These are phyloP conservation scores for Hypholoma fasciculare DNA, from an alignment of 768 basidiomycete species.

Conservation along the genomic window DNA sequence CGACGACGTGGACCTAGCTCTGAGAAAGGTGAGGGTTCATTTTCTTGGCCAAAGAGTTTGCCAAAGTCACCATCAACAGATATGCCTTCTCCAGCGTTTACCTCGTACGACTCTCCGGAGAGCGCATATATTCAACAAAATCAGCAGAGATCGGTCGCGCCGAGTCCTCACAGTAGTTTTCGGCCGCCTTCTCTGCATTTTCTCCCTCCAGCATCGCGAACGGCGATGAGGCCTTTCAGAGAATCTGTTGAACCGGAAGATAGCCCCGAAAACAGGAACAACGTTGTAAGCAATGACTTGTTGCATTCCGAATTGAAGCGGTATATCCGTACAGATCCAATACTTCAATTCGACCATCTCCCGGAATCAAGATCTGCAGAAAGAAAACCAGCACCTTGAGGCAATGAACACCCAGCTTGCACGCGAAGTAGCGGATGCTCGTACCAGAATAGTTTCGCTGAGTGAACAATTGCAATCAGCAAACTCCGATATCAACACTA, in stretches of 20 bases:
- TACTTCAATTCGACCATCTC: background rate
- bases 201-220: background rate
- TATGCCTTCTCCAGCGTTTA: slow-evolving; percentile 7
- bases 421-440: slow-evolving; percentile 13
- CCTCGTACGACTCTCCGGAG: slow-evolving; percentile 13
- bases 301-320: background rate
- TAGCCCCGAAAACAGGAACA: background rate
- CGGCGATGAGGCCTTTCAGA: background rate
- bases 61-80: background rate
- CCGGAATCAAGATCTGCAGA: slow-evolving; percentile 3
- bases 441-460: slow-evolving; percentile 3
- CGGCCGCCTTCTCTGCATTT: background rate
- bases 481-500: slow-evolving; percentile 11
- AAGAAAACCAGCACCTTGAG: slow-evolving; percentile 11
- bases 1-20: too few species aligned
- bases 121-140: slow-evolving; percentile 24
- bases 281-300: background rate
- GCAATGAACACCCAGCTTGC: slow-evolving; percentile 7
- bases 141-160: slow-evolving; percentile 3
- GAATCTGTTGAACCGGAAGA: background rate
- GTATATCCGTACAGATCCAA: background rate
- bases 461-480: slow-evolving; percentile 1
- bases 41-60: background rate
- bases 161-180: background rate
- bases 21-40: background rate